Base-by-base conservation (phyloP, 148 eudicot species). In the Chenopodium suecicum region DNA sequence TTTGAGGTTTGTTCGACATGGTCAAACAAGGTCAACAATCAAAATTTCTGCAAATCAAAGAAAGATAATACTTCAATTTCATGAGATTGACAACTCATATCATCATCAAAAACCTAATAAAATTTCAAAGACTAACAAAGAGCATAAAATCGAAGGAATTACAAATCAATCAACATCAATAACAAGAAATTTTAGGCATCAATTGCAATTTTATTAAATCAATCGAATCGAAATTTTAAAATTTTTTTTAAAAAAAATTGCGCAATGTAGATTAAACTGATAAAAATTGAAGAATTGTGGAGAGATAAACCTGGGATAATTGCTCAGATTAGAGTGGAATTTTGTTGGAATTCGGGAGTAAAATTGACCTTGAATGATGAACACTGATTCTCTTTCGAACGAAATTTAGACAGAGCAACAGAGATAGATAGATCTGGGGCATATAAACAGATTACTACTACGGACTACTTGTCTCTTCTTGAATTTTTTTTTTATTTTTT, bases 1-100 rank as follows among this genome's bases (percentile, higher is more conserved):
- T 89, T 86, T 86, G 91, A 84, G 85, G 82, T 83, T 82, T 90
- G 83, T 91, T 91, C 80, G 94, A 92, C 97, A 92, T 92, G 41
- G 56, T 78, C 48, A 84, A 84, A 62, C 78, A 46, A 22, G 47
- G 48, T 83, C 82, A 79, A 78, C 73, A 12, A n/a, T 60, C 27
- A 78, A 77, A 25, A 9, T 25, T 50, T 44, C 85, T 83, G 71
- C 7, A 41, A 70, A 77, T 31, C 20, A 84, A 62, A 37, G 8
- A 27, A 7, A 44, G 74, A 73, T 58, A 63, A 58, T 0, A 34
- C 27, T 47, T 47, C 78, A 62, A 10, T 27, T 37, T 32, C 0
- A 31, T 9, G 11, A 9, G 68, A 14, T 3, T 19, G 16, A 25
- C 17, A 50, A 23, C 6, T 60, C 4, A 50, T 1, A 13, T 48